Evolutionary conservation across 768 basidiomycete genomes (phyloP), one percentile per base, ranked within the genome.

Genomic region (Macrolepiota fuliginosa): DNA sequence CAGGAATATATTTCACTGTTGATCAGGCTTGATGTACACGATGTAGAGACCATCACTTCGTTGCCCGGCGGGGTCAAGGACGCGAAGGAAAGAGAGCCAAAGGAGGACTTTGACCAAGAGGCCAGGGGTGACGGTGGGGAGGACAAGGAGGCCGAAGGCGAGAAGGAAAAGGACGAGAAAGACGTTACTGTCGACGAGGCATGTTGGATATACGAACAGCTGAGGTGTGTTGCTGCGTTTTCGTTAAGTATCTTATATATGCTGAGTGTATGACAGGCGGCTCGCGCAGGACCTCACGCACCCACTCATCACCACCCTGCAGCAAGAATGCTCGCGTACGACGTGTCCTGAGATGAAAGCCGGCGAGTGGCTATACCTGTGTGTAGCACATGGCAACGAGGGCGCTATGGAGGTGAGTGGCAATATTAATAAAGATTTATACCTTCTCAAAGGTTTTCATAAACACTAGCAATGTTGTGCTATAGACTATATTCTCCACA

Each of bases 291-390:
- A 96, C 72, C 79, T 96, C 35, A 87, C 90, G 0, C 88, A 93
- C 67, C 92, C 93, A 4, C 80, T 94, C 45, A 91, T 96, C 50
- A 91, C 90, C 1, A 87, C 86, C 70, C 76, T 95, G 42, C 93
- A 94, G 70, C 87, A 89, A 66, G 92, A 93, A 71, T 98, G 96
- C 71, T 92, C 89, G 12, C 85, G 92, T 40, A 75, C 82, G 37
- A 85, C 89, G 10, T 99, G 96, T 79, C 93, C 95, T 1, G 90
- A 96, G 75, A 99, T 99, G 96, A 96, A 96, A 73, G 95, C 96
- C n/a, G 93, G 92, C 58, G 94, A 98, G 78, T 98, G 96, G 96
- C 81, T 93, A 29, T 98, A 97, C 74, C 77, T 98, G 5, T 98
- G 96, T 66, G 94, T 96, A 40, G 96, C 94, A 0, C 95, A 98